Percentiles rank a stretch among this genome's conserved stretches.
Conservation (phyloP, 768 basidiomycete species). For the Rhodocollybia butyracea region DNA sequence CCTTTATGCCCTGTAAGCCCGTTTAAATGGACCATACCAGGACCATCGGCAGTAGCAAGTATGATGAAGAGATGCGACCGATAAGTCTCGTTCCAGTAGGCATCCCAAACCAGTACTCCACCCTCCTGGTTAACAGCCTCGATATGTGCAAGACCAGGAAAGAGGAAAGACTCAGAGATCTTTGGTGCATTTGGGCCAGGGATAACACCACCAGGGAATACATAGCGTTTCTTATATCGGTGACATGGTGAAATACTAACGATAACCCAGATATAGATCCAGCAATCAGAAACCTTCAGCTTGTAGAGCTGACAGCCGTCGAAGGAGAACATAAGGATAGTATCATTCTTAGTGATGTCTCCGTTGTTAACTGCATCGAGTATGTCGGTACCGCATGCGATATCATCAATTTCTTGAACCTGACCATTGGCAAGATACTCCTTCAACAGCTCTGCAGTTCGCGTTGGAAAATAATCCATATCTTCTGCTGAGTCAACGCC, state of each 20-base stretch:
- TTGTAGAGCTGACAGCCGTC: slow-evolving; percentile 40
- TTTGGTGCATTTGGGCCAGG: slow-evolving; percentile 24
- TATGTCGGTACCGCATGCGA: slow-evolving; percentile 13
- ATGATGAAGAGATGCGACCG: slow-evolving; percentile 13
- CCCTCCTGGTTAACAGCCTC: slow-evolving; percentile 22
- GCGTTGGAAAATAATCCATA: slow-evolving; percentile 5
- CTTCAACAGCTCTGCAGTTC: not conserved
- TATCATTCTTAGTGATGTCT: slow-evolving; percentile 18
- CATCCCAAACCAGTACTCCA: slow-evolving; percentile 21
- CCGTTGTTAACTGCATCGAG: slow-evolving; percentile 8
- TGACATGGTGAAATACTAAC: slow-evolving; percentile 24
- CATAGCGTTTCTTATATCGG: slow-evolving; percentile 25
- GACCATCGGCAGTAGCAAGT: slow-evolving; percentile 21
- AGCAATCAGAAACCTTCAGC: slow-evolving; percentile 28
- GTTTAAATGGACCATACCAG: slow-evolving; percentile 19
- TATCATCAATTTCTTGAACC: slow-evolving; percentile 7
- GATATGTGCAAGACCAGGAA: slow-evolving; percentile 29
- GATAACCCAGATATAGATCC: slow-evolving; percentile 37
- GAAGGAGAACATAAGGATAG: slow-evolving; percentile 31
- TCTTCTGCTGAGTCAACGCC: slow-evolving; percentile 1
- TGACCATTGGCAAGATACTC: not conserved
- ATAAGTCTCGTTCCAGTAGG: not conserved
- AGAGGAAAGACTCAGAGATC: slow-evolving; percentile 29
- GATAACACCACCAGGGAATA: slow-evolving; percentile 26
- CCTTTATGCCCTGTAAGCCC: slow-evolving; percentile 24